Conservation (phyloP, 2,329 filamentous ascomycete genomes). For the Eutypella sp. region DNA sequence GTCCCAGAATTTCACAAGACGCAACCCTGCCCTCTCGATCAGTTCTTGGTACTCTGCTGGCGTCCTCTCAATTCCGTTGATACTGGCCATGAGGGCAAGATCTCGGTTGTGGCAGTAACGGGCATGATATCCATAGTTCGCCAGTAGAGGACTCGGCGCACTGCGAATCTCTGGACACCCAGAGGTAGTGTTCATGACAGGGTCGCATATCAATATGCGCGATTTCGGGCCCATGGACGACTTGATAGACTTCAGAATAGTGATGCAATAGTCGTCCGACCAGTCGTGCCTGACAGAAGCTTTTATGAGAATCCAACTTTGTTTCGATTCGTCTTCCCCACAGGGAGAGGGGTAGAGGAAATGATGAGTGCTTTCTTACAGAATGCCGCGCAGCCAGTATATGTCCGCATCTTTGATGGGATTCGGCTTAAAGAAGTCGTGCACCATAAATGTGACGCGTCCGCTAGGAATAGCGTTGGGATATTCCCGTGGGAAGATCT, state of each 20-base stretch:
- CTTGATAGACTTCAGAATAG: constrained; percentile 11
- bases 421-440: neutral
- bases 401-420: neutral
- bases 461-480: neutral
- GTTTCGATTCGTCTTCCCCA: no score
- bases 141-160: constrained; percentile 21
- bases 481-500: neutral
- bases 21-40: constrained; percentile 17
- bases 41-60: constrained; percentile 18
- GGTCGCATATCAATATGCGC: constrained; percentile 20
- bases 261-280: constrained; percentile 18
- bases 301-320: no score
- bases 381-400: neutral
- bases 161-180: constrained; percentile 15
- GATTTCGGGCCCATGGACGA: constrained; percentile 9
- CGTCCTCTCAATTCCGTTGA: constrained; percentile 29
- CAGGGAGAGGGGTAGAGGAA: no score
- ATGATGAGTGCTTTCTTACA: no score
- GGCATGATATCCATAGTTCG: constrained; percentile 26
- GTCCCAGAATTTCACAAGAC: constrained; percentile 21
- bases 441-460: neutral
- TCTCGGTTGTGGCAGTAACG: constrained; percentile 24
- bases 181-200: constrained; percentile 28
- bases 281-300: constrained; percentile 18
- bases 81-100: constrained; percentile 23